Conservation (phyloP, 2,329 filamentous ascomycete species). For the Colletotrichum magnum region DNA sequence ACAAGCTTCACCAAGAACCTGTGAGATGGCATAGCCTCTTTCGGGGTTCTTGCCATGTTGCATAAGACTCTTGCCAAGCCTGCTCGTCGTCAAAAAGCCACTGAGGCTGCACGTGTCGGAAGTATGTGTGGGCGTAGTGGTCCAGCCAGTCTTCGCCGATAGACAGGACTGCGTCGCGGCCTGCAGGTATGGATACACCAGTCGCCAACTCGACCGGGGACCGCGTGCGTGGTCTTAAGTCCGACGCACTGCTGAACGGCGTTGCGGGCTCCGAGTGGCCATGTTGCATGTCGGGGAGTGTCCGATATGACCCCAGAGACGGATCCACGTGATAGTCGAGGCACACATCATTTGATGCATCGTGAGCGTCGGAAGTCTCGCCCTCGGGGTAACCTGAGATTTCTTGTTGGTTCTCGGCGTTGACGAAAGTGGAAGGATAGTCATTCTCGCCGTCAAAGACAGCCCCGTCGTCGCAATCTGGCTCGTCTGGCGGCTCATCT, state of each 20-base stretch:
- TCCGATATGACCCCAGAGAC: neutral
- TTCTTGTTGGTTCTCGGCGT: neutral
- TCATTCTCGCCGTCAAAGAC: neutral
- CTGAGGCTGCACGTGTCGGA: conserved; percentile 4
- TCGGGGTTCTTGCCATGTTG: neutral
- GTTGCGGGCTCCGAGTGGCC: neutral
- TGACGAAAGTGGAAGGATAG: neutral
- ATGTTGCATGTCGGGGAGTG: neutral
- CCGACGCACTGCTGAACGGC: neutral
- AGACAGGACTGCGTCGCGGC: neutral
- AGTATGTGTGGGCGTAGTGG: conserved; percentile 4
- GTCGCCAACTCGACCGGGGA: neutral
- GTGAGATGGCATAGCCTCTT: neutral
- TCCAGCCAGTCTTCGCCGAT: conserved; percentile 2
- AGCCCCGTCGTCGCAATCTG: neutral
- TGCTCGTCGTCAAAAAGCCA: conserved; percentile 2
- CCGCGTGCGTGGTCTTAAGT: neutral
- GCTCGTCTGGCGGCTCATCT: neutral
- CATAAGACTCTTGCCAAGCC: neutral
- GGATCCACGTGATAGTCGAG: neutral
- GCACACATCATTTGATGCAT: neutral
- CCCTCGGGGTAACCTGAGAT: neutral
- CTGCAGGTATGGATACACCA: neutral
- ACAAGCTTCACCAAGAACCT: neutral
- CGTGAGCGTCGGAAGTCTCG: neutral